A percentile compares a stretch with the other conserved stretches of the same genome.
Conservation (phyloP, 129 eudicot species). For the Deinandra increscens region DNA sequence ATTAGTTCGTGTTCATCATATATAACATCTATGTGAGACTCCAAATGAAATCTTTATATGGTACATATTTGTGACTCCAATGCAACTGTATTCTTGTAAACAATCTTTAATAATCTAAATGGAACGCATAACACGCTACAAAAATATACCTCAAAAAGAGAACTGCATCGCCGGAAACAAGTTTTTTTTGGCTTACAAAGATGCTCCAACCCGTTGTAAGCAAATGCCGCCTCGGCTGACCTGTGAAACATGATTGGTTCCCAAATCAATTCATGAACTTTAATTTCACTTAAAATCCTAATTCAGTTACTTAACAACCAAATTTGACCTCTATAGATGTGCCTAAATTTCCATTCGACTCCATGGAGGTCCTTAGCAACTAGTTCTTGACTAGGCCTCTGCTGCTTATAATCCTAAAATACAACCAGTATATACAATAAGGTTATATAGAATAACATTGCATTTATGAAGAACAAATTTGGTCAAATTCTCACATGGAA, state of each 20-base stretch:
- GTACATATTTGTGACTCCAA: not conserved
- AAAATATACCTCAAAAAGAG: slow-evolving; percentile 76
- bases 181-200: slow-evolving; percentile 94
- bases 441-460: slow-evolving; percentile 9
- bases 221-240: slow-evolving; percentile 97
- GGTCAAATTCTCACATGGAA: slow-evolving; percentile 1
- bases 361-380: slow-evolving; percentile 94
- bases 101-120: not conserved
- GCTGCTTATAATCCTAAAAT: slow-evolving; percentile 74
- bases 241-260: slow-evolving; percentile 38
- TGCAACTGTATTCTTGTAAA: not conserved
- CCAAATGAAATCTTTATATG: not conserved
- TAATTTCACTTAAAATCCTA: not conserved
- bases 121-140: not conserved
- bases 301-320: slow-evolving; percentile 4
- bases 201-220: slow-evolving; percentile 98
- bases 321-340: slow-evolving; percentile 79
- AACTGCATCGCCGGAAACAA: slow-evolving; percentile 92
- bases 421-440: slow-evolving; percentile 12
- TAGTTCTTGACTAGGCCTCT: slow-evolving; percentile 94
- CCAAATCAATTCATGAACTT: slow-evolving; percentile 15
- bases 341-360: slow-evolving; percentile 92
- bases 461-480: not conserved
- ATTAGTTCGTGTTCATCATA: not conserved
- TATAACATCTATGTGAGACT: not conserved